A percentile compares a stretch with the other conserved stretches of the same genome.
These are phyloP conservation scores for Aspergillus kassunensis DNA, from an alignment of 495 filamentous ascomycete genomes.

Conservation along the genomic window DNA sequence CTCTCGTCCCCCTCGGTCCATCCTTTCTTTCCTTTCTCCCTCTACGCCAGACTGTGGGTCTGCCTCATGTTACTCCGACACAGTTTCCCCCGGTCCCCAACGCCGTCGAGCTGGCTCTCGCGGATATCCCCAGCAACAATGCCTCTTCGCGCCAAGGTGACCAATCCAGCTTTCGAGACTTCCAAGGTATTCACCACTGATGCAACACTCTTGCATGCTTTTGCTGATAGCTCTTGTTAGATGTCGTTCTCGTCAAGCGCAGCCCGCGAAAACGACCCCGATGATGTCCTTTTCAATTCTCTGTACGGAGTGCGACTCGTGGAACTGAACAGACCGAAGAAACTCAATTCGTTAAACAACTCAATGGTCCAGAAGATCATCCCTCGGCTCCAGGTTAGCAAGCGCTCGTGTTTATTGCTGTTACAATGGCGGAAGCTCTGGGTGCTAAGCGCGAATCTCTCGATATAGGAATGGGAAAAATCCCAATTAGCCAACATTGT, in stretches of 20 bases:
- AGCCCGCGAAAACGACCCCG: slow-evolving; percentile 61
- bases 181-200: slow-evolving; percentile 35
- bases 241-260: slow-evolving; percentile 49
- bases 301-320: slow-evolving; percentile 86
- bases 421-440: neutral
- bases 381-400: slow-evolving; percentile 64
- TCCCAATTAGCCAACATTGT: slow-evolving; percentile 90
- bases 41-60: slow-evolving; percentile 18
- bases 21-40: slow-evolving; percentile 17
- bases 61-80: slow-evolving; percentile 52
- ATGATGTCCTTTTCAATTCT: slow-evolving; percentile 88
- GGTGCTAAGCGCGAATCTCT: slow-evolving; percentile 15
- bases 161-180: slow-evolving; percentile 54
- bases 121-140: slow-evolving; percentile 53
- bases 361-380: slow-evolving; percentile 94
- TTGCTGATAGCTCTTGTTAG: slow-evolving; percentile 26
- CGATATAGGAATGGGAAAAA: slow-evolving; percentile 76
- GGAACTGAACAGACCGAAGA: slow-evolving; percentile 88
- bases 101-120: slow-evolving; percentile 53
- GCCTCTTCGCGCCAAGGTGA: slow-evolving; percentile 85
- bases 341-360: slow-evolving; percentile 84
- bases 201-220: neutral
- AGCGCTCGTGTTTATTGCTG: neutral
- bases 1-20: slow-evolving; percentile 15
- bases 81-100: slow-evolving; percentile 39